A percentile compares a stretch with the other conserved stretches of the same genome.
Evolutionary conservation across 257 asterid species (phyloP).

Genomic region (Nemophila menziesii): DNA sequence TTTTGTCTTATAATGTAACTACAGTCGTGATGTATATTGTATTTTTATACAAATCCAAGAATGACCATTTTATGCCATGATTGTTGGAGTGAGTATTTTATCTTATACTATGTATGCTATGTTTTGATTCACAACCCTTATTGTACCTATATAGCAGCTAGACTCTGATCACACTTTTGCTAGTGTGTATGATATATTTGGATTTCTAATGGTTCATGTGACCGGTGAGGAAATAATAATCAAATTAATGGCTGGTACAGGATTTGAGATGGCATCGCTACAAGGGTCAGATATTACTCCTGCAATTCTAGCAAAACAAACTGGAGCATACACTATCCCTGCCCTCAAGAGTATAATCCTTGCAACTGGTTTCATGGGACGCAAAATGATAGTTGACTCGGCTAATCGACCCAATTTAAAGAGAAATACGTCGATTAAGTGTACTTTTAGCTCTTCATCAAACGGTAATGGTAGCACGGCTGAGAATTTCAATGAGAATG

Average conservation of each 20-base stretch:
- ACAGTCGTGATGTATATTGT: too few species aligned
- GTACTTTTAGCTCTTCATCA: slow-evolving; percentile 81
- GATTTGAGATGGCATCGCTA: slow-evolving; percentile 41
- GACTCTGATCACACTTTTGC: too few species aligned
- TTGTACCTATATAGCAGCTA: too few species aligned
- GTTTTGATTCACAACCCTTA: too few species aligned
- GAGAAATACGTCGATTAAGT: slow-evolving; percentile 24
- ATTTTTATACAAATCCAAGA: too few species aligned
- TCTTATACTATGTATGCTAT: too few species aligned
- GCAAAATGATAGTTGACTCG: slow-evolving; percentile 22
- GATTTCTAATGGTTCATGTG: too few species aligned
- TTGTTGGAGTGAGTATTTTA: too few species aligned
- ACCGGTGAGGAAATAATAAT: too few species aligned
- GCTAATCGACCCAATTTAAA: slow-evolving; percentile 16
- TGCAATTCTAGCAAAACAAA: slow-evolving; percentile 44
- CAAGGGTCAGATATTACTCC: slow-evolving; percentile 72
- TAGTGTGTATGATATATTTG: too few species aligned
- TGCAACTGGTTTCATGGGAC: slow-evolving; percentile 42
- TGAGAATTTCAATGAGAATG: slow-evolving; percentile 55
- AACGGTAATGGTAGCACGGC: slow-evolving; percentile 91
- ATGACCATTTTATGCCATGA: too few species aligned
- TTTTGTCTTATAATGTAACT: too few species aligned
- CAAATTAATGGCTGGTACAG: background rate
- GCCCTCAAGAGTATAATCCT: slow-evolving; percentile 32
- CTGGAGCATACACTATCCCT: slow-evolving; percentile 31